Percentiles rank a stretch among this genome's conserved stretches.
Conservation (phyloP, 1,284 basidiomycete species). For the Mycosarcoma mackinlayi region DNA sequence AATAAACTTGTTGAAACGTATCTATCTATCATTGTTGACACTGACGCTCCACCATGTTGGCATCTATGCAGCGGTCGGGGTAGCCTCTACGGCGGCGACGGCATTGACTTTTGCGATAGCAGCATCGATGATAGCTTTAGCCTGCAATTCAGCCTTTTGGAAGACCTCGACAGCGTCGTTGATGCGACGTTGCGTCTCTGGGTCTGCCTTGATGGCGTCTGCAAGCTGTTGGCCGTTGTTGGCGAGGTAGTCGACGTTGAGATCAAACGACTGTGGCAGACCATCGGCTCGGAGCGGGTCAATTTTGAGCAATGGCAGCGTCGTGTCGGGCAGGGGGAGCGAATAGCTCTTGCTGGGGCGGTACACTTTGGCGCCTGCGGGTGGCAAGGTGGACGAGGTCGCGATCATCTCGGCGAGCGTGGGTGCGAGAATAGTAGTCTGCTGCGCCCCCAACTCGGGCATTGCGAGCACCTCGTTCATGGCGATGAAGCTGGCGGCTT, state of each 20-base stretch:
- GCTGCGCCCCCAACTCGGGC: conserved; percentile 34
- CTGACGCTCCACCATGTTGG: no score
- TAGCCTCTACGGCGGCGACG: conserved; percentile 2
- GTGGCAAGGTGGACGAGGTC: background rate
- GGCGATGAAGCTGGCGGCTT: conserved; percentile 30
- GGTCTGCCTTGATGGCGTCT: conserved; percentile 17
- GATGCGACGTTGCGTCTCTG: conserved; percentile 32
- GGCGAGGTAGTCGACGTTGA: conserved; percentile 21
- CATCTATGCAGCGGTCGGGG: conserved; percentile 2
- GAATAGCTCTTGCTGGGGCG: conserved; percentile 31
- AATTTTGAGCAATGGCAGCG: conserved; percentile 19
- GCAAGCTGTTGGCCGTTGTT: conserved; percentile 18
- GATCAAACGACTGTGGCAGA: conserved; percentile 13
- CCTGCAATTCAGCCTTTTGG: conserved; percentile 27
- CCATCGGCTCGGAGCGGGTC: conserved; percentile 35
- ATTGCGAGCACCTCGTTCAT: conserved; percentile 40
- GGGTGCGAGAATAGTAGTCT: conserved; percentile 34
- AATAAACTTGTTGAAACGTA: no score
- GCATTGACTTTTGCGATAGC: conserved; percentile 19
- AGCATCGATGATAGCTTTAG: conserved; percentile 26
- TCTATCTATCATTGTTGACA: no score
- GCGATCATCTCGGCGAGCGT: conserved; percentile 28
- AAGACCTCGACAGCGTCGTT: conserved; percentile 37
- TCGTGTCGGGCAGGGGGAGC: conserved; percentile 16
- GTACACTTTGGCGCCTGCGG: conserved; percentile 14